Percentiles rank a stretch among this genome's conserved stretches.
Evolutionary conservation across 495 filamentous ascomycete genomes (phyloP).

Genomic region (Sabuloglossum arenarium): DNA sequence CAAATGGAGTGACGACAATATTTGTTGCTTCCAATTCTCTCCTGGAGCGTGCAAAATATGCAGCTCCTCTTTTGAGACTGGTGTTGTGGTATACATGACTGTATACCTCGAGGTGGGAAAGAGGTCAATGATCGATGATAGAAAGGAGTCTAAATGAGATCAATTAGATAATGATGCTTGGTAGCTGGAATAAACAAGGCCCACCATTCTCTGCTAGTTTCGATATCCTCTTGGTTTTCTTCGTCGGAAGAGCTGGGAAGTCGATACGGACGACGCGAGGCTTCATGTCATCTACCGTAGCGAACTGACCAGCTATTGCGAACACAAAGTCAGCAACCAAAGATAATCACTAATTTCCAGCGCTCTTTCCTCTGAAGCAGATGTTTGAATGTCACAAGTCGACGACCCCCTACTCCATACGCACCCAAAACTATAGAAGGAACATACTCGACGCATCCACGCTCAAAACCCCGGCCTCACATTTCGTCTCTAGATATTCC

Average conservation of each 20-base stretch:
- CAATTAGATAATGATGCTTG: neutral
- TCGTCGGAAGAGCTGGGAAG: constrained; percentile 26
- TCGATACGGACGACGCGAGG: constrained; percentile 30
- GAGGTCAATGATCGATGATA: constrained; percentile 33
- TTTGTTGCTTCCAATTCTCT: constrained; percentile 21
- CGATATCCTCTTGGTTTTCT: constrained; percentile 15
- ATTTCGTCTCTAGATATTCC: constrained; percentile 26
- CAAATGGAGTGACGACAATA: constrained; percentile 29
- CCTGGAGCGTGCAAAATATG: neutral
- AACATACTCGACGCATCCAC: constrained; percentile 44
- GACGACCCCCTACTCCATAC: constrained; percentile 5
- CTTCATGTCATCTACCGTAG: constrained; percentile 21
- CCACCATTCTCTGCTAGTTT: constrained; percentile 29
- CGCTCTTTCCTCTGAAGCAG: too few species aligned
- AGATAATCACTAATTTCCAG: too few species aligned
- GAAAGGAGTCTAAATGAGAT: constrained; percentile 30
- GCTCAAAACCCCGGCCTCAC: constrained; percentile 28
- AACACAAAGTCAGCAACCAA: neutral
- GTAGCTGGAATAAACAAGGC: constrained; percentile 4
- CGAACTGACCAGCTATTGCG: constrained; percentile 23
- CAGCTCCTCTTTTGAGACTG: constrained; percentile 7
- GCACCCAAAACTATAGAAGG: neutral
- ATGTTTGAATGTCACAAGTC: constrained; percentile 23
- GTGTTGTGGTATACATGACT: constrained; percentile 38
- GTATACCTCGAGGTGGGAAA: constrained; percentile 35